Conservation (phyloP, 129 eudicot genomes). For the Oenanthe sinensis region DNA sequence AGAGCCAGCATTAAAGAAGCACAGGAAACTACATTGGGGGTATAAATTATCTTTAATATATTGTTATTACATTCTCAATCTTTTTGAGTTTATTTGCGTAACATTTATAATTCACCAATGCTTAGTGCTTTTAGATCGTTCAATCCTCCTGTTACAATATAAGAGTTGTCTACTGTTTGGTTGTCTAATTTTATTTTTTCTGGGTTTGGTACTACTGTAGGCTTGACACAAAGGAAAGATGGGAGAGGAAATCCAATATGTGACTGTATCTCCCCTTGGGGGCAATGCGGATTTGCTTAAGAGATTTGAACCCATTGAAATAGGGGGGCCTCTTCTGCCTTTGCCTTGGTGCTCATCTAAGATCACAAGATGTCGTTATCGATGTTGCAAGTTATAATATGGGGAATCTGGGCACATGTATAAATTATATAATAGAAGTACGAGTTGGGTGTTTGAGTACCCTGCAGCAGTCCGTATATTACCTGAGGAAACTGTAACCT, state of each 20-base stretch:
- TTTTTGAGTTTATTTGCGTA: background rate
- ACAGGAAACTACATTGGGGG: constrained; percentile 77
- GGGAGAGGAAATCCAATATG: constrained; percentile 98
- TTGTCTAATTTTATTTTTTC: background rate
- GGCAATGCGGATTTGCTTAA: background rate
- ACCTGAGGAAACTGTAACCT: background rate
- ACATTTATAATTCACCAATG: background rate
- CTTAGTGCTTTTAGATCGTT: background rate
- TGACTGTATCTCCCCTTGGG: constrained; percentile 18
- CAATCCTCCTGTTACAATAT: background rate
- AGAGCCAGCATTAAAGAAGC: constrained; percentile 27
- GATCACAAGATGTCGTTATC: background rate
- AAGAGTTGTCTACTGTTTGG: background rate
- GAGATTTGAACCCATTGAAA: background rate
- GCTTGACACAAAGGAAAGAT: constrained; percentile 86
- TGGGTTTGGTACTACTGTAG: constrained; percentile 27
- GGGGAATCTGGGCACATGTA: background rate
- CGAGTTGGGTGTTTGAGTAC: background rate
- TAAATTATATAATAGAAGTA: too few relatives aligned
- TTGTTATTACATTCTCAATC: background rate
- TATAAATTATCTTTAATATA: constrained; percentile 14
- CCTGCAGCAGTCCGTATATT: background rate
- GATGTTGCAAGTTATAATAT: too few relatives aligned
- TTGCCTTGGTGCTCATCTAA: background rate
- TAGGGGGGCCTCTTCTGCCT: background rate